Percentiles rank a stretch among this genome's conserved stretches.
Conservation (phyloP, 2,329 filamentous ascomycete genomes). For the Volutella citrinella region DNA sequence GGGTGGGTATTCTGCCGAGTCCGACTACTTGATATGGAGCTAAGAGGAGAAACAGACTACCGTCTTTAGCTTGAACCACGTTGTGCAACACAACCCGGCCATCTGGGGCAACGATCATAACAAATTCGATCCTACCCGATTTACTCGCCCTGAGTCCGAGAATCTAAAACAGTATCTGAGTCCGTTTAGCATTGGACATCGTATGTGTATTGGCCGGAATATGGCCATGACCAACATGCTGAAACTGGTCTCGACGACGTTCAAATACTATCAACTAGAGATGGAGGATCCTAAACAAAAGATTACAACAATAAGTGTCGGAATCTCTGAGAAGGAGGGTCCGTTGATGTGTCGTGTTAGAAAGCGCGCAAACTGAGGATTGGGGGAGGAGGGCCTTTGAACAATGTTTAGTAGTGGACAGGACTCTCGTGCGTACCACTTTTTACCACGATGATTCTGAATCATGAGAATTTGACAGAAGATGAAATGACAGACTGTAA, state of each 20-base stretch:
- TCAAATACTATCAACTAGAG: conserved; percentile 4
- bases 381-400: too few relatives aligned
- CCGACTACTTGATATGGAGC: background rate
- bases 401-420: too few relatives aligned
- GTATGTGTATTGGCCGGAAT: conserved; percentile 8
- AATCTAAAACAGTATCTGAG: conserved; percentile 2
- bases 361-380: too few relatives aligned
- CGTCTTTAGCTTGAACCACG: conserved; percentile 6
- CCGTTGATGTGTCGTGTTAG: background rate
- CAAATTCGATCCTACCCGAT: conserved; percentile 4
- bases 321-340: conserved; percentile 6
- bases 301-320: conserved; percentile 6
- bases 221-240: conserved; percentile 11
- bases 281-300: background rate
- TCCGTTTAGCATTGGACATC: conserved; percentile 5
- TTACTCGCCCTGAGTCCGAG: conserved; percentile 1
- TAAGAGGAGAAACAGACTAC: background rate
- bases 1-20: background rate
- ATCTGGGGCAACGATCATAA: conserved; percentile 4
- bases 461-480: too few relatives aligned
- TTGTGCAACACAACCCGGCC: conserved; percentile 1
- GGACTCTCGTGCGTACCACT: too few relatives aligned
- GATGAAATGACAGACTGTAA: too few relatives aligned
- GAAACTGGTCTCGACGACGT: background rate
- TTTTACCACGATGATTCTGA: too few relatives aligned